Evolutionary conservation across 192 early-diverging fungal genomes (phyloP), one percentile per base, ranked within the genome.

Genomic region (Coemansia sp.): DNA sequence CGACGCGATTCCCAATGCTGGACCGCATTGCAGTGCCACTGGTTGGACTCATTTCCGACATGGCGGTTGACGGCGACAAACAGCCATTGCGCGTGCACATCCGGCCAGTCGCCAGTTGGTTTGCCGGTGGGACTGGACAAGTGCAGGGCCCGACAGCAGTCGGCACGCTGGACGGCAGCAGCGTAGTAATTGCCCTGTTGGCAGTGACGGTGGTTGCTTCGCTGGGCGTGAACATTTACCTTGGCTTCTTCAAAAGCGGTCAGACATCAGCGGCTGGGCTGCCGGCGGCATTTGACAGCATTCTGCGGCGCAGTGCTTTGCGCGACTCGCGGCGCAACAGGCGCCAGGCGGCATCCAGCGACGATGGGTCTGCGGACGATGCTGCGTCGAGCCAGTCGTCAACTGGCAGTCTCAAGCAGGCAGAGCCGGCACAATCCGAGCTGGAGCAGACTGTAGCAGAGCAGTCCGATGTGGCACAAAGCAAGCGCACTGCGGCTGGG

Each of bases 201-300:
- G 66, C 74, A 10, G 62, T 60, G 19, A 68, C 62, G 10, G 67
- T 79, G 44, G 69, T 65, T 9, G 67, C 56, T 22, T 83, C 81
- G 41, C 54, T 83, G 51, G 73, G 65, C 47, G 56, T 66, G 60
- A 83, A 83, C 67, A 54, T 83, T 6, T 79, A 79, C 56, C 60
- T 74, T 24, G 65, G 67, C 23, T 55, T 78, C 28, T 70, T 73
- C 64, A 51, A 65, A 49, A 28, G 44, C 27, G 54, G 41, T 52
- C 56, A 9, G 50, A 28, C 22, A 34, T 16, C 12, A 26, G 51
- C 21, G 38, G 63, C 26, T 60, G 26, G 49, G 32, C 25, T 49
- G 0, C 23, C 51, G 19, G 44, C 65, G 26, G 61, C 38, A n/a
- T 60, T 79, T 54, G 71, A 68, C 60, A 41, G 44, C 23, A 31